A percentile compares a stretch with the other conserved stretches of the same genome.
Evolutionary conservation across 495 filamentous ascomycete genomes (phyloP).

Genomic region (Massariosphaeria phaeospora): DNA sequence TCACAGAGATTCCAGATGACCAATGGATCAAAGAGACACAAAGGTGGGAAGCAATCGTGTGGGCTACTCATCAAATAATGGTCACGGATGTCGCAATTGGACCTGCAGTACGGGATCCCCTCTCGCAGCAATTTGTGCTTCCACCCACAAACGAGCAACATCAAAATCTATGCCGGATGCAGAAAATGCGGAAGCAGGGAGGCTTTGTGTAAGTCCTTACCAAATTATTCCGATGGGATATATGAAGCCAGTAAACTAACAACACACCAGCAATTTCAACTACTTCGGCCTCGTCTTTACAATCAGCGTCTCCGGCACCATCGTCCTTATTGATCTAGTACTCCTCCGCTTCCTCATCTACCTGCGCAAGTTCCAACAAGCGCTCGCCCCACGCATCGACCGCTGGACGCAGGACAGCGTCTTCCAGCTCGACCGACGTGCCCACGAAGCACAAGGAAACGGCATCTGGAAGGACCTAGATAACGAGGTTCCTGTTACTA

Average conservation of each 20-base stretch:
- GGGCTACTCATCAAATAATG: neutral
- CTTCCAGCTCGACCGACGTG: neutral
- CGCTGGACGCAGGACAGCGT: slow-evolving; percentile 3
- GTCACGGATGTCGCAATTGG: slow-evolving; percentile 10
- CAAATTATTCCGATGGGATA: neutral
- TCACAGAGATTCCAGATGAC: slow-evolving; percentile 2
- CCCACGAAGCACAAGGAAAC: neutral
- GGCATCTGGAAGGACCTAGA: neutral
- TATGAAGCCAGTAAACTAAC: too few relatives aligned
- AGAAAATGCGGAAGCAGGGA: neutral
- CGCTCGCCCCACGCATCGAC: neutral
- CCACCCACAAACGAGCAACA: neutral
- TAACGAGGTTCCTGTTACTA: neutral
- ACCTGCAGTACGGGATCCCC: neutral
- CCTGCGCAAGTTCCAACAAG: neutral
- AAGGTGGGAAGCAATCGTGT: neutral
- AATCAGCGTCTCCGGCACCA: neutral
- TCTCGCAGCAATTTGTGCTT: neutral
- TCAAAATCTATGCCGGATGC: neutral
- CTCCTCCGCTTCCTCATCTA: neutral
- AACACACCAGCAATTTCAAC: neutral
- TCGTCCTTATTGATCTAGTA: neutral
- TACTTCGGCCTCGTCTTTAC: neutral
- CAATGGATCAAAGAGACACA: neutral
- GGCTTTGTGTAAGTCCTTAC: slow-evolving; percentile 1